A percentile compares a stretch with the other conserved stretches of the same genome.
Evolutionary conservation across 2,329 filamentous ascomycete species (phyloP).

Genomic region (Paradendryphiella salina): DNA sequence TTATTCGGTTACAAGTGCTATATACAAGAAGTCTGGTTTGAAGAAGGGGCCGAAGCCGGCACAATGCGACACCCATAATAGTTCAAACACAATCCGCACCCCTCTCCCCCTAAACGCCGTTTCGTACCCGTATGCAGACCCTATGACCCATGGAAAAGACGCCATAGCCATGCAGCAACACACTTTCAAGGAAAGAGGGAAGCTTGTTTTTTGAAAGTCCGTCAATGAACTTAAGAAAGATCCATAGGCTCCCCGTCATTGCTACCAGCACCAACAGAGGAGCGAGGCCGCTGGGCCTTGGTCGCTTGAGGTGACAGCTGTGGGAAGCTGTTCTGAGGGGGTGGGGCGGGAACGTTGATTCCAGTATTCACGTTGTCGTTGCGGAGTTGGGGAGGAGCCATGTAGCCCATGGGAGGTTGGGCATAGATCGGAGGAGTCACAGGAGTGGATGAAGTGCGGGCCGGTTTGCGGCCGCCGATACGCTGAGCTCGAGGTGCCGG

Average conservation of each 20-base stretch:
- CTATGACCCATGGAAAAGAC: background rate
- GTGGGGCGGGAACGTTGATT: slow-evolving; percentile 27
- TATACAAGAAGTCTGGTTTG: slow-evolving; percentile 1
- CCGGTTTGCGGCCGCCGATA: slow-evolving; percentile 20
- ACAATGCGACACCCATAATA: background rate
- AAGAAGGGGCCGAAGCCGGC: background rate
- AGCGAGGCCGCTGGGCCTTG: slow-evolving; percentile 8
- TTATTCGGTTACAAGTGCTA: background rate
- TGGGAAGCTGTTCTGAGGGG: slow-evolving; percentile 18
- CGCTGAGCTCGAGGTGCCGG: slow-evolving; percentile 34
- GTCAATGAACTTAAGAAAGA: slow-evolving; percentile 5
- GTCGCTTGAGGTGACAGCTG: slow-evolving; percentile 3
- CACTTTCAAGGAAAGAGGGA: background rate
- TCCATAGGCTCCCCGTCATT: slow-evolving; percentile 12
- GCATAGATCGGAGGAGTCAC: slow-evolving; percentile 20
- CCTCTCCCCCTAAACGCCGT: slow-evolving; percentile 6
- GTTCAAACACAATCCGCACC: background rate
- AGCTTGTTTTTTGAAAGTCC: background rate
- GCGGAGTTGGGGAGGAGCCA: slow-evolving; percentile 27
- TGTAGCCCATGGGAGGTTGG: slow-evolving; percentile 25
- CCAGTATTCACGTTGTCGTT: slow-evolving; percentile 19
- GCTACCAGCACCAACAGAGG: slow-evolving; percentile 10
- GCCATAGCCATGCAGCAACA: slow-evolving; percentile 13
- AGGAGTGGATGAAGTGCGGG: slow-evolving; percentile 28
- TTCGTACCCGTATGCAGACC: background rate